These are phyloP conservation scores for Circinella minor DNA, from an alignment of 371 early-diverging fungal genomes.

Conservation along the genomic window DNA sequence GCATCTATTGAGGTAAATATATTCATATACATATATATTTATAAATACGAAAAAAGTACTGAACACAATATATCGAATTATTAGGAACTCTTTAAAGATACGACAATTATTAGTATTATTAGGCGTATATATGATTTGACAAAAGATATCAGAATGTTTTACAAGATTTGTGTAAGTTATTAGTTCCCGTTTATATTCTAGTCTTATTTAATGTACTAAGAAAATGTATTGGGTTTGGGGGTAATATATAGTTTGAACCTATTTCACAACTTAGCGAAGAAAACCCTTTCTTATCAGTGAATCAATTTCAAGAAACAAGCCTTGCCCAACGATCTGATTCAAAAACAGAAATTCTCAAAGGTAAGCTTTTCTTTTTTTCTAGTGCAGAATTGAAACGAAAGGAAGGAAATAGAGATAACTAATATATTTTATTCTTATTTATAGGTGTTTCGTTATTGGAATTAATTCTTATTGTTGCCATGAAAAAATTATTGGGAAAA, in stretches of 20 bases:
- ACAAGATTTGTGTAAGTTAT: conserved; percentile 64
- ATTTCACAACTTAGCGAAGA: conserved; percentile 46
- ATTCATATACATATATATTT: not conserved
- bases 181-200: not conserved
- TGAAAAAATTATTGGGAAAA: conserved; percentile 70
- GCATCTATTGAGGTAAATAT: conserved; percentile 28
- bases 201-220: not conserved
- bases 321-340: conserved; percentile 56
- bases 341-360: conserved; percentile 69
- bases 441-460: conserved; percentile 79
- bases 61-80: not conserved
- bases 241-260: conserved; percentile 55
- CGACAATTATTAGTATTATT: conserved; percentile 48
- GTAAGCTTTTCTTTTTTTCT: too few relatives aligned
- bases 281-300: conserved; percentile 47
- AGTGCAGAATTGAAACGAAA: not conserved
- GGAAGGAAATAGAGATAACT: not conserved
- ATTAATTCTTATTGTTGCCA: conserved; percentile 79
- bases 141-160: conserved; percentile 65
- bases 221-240: too few relatives aligned
- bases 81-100: conserved; percentile 55
- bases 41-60: not conserved
- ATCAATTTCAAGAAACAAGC: conserved; percentile 53
- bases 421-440: not conserved
- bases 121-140: conserved; percentile 65